Conservation (phyloP, 2,329 filamentous ascomycete genomes). For the Ophiosphaerella narmari region DNA sequence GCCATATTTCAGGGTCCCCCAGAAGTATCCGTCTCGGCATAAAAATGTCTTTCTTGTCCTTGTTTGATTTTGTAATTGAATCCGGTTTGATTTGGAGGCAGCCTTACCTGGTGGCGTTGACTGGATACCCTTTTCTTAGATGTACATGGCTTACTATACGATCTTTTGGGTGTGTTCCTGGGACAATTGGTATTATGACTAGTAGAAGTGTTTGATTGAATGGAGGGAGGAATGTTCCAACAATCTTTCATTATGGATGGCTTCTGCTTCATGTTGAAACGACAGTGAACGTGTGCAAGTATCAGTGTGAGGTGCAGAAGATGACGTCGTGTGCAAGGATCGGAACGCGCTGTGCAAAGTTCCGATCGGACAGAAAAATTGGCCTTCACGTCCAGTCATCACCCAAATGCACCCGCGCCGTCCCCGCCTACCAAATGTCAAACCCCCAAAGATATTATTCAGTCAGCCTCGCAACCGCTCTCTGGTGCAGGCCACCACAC, state of each 20-base stretch:
- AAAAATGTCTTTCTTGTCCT: slow-evolving; percentile 12
- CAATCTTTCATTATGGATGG: too few relatives aligned
- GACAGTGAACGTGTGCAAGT: neutral
- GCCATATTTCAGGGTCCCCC: slow-evolving; percentile 23
- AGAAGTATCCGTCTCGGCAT: slow-evolving; percentile 28
- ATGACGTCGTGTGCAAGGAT: slow-evolving; percentile 32
- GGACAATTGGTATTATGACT: slow-evolving; percentile 6
- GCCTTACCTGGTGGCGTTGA: slow-evolving; percentile 33
- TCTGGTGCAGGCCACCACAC: slow-evolving; percentile 33
- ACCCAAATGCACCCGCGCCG: slow-evolving; percentile 37
- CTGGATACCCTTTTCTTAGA: slow-evolving; percentile 40
- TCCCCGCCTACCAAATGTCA: slow-evolving; percentile 43
- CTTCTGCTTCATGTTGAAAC: too few relatives aligned
- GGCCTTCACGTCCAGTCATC: slow-evolving; percentile 30
- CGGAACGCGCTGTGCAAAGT: slow-evolving; percentile 23
- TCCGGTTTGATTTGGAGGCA: slow-evolving; percentile 12
- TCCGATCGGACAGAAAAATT: slow-evolving; percentile 35
- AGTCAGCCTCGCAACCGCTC: slow-evolving; percentile 16
- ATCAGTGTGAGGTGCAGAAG: neutral
- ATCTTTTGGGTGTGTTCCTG: slow-evolving; percentile 17
- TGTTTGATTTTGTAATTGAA: slow-evolving; percentile 9
- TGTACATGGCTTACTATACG: slow-evolving; percentile 21
- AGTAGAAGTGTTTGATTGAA: slow-evolving; percentile 18
- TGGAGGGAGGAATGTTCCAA: neutral
- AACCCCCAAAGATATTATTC: slow-evolving; percentile 16